Base-by-base conservation (phyloP, 192 early-diverging fungal genomes). In the Gaertneriomyces semiglobifer region DNA sequence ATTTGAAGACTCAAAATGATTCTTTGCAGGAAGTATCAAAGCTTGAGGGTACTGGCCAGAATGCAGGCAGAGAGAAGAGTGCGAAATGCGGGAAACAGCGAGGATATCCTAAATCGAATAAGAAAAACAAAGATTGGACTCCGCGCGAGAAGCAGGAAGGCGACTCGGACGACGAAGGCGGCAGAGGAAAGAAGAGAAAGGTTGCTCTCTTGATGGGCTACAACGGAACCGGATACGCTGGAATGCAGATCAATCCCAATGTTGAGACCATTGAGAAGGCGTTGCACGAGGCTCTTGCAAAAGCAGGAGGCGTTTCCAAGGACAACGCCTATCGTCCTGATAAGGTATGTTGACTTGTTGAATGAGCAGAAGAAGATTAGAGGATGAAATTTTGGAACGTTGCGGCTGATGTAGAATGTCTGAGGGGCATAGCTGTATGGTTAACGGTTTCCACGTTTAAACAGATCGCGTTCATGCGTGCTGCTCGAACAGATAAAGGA, bases 401-500 rank as follows among this genome's bases (percentile, higher is more conserved):
- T 33, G 25, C 2, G 25, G 25, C 25, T 33, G 25, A 33, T 33
- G 25, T 1, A 2, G 25, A 33, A 1, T 33, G 25, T 2, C 0
- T 33, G 25, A 1, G 25, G 25, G 25, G 0, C 25, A 33, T 1
- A 33, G 25, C 25, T 33, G 25, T 33, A 1, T 33, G 25, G 25
- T 33, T 33, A 33, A 33, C 0, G 1, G 2, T 33, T 33, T 33
- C 25, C 25, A 33, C 25, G 25, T 18, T 41, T 0, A 50, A 66
- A 12, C 66, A 92, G 89, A 84, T 94, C 59, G 77, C 87, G 55
- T 87, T 97, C 65, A 87, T 87, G 82, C 80, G 97, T 60, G 88
- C 93, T 7, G 97, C 97, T 8, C 84, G 97, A 41, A 99, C 97
- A 1, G 97, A 99, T 70, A 98, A 98, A 74, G 97, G 97, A 38